A percentile compares a stretch with the other conserved stretches of the same genome.
These are phyloP conservation scores for Fusarium coicis DNA, from an alignment of 2,329 filamentous ascomycete species.

Conservation along the genomic window DNA sequence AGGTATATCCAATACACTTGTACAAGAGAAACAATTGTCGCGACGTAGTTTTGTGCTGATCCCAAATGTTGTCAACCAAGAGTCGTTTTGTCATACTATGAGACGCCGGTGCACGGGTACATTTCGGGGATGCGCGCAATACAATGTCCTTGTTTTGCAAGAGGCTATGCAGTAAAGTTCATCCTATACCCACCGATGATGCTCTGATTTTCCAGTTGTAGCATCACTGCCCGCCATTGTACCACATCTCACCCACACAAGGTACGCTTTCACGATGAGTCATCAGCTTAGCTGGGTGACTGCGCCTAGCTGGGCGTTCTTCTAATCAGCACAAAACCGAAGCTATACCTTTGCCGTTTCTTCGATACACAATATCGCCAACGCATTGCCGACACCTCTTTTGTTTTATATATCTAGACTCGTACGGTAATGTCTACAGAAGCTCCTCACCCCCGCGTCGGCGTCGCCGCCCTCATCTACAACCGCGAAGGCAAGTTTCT, in stretches of 20 bases:
- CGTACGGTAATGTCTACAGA: slow-evolving; percentile 20
- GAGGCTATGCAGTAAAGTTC: not conserved
- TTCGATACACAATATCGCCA: not conserved
- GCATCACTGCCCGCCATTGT: not conserved
- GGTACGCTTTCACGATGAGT: slow-evolving; percentile 13
- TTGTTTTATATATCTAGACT: not conserved
- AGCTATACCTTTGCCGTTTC: not conserved
- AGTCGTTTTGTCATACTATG: not conserved
- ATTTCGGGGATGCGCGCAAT: not conserved
- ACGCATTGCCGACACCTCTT: no score
- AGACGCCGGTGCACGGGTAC: not conserved
- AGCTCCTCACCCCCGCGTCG: slow-evolving; percentile 54
- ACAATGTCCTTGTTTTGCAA: not conserved
- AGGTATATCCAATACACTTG: slow-evolving; percentile 3
- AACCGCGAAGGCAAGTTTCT: slow-evolving; percentile 57
- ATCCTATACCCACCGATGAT: not conserved
- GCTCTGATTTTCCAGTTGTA: slow-evolving; percentile 3
- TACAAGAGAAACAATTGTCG: not conserved
- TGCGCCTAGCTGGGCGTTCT: slow-evolving; percentile 14
- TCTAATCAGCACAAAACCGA: slow-evolving; percentile 4
- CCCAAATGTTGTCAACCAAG: not conserved
- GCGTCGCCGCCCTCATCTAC: slow-evolving; percentile 60
- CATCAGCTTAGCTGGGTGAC: slow-evolving; percentile 5
- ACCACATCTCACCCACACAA: not conserved
- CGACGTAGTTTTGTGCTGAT: not conserved